A percentile compares a stretch with the other conserved stretches of the same genome.
Evolutionary conservation across 2,329 filamentous ascomycete genomes (phyloP).

Genomic region (Microcyclosporella mali): DNA sequence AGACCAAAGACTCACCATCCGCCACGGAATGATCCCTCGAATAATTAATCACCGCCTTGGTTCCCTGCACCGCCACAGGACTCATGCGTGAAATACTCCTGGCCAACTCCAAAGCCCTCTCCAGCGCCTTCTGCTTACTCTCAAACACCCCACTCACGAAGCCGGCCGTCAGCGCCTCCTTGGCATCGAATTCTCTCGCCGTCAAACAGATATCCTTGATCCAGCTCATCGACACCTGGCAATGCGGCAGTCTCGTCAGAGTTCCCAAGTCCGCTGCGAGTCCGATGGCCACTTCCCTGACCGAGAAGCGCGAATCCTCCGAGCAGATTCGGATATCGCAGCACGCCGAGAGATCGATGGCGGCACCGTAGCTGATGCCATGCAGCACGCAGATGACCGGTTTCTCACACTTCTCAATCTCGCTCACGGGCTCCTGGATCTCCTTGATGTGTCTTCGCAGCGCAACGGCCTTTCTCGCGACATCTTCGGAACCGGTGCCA

Average conservation of each 20-base stretch:
- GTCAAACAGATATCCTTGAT: slow-evolving; percentile 72
- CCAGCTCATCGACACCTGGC: slow-evolving; percentile 66
- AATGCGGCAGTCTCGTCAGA: slow-evolving; percentile 65
- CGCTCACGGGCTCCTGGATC: slow-evolving; percentile 72
- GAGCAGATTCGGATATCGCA: slow-evolving; percentile 62
- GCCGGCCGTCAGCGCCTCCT: slow-evolving; percentile 62
- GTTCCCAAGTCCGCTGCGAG: slow-evolving; percentile 75
- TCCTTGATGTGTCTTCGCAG: slow-evolving; percentile 65
- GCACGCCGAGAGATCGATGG: slow-evolving; percentile 63
- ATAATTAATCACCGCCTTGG: slow-evolving; percentile 79
- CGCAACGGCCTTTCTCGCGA: slow-evolving; percentile 24
- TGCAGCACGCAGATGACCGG: slow-evolving; percentile 78
- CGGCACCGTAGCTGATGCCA: slow-evolving; percentile 69
- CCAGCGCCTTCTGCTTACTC: slow-evolving; percentile 53
- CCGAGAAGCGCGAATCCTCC: slow-evolving; percentile 54
- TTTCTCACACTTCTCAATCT: slow-evolving; percentile 83
- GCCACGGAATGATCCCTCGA: slow-evolving; percentile 69
- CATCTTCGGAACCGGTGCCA: slow-evolving; percentile 14
- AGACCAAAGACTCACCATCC: slow-evolving; percentile 58
- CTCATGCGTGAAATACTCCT: slow-evolving; percentile 70
- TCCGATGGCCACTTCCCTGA: slow-evolving; percentile 79
- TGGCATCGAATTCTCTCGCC: slow-evolving; percentile 61
- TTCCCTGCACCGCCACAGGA: slow-evolving; percentile 79
- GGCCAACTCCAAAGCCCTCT: slow-evolving; percentile 58
- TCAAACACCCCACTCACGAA: slow-evolving; percentile 63